A percentile compares a stretch with the other conserved stretches of the same genome.
phyloP scores from a whole-genome alignment of 2,329 filamentous ascomycete genomes.

The Pezicula rhizophila region DNA sequence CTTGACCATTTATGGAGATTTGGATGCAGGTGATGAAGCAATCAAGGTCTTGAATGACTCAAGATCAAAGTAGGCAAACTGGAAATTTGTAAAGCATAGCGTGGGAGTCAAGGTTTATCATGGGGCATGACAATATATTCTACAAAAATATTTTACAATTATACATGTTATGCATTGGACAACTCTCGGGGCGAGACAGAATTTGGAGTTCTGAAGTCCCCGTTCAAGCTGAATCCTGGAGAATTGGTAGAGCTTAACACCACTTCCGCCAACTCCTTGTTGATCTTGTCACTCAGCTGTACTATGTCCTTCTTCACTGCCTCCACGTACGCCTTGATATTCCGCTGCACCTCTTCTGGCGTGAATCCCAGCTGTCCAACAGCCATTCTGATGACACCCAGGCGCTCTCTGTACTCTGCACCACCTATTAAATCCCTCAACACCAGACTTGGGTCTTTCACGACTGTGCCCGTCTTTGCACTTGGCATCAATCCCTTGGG shows the following conservation, averaged over 20 bases:
- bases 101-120: slow-evolving; percentile 32
- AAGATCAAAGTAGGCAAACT: slow-evolving; percentile 14
- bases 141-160: slow-evolving; percentile 37
- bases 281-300: slow-evolving; percentile 54
- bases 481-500: slow-evolving; percentile 91
- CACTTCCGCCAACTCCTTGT: slow-evolving; percentile 68
- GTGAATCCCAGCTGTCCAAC: slow-evolving; percentile 87
- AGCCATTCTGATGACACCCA: slow-evolving; percentile 81
- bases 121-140: slow-evolving; percentile 23
- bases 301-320: slow-evolving; percentile 73
- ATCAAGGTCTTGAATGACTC: slow-evolving; percentile 39
- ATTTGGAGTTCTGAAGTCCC: slow-evolving; percentile 61
- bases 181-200: slow-evolving; percentile 50
- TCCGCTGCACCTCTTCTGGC: slow-evolving; percentile 77
- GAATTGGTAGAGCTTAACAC: slow-evolving; percentile 84
- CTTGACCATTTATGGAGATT: slow-evolving; percentile 52
- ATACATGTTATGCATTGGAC: slow-evolving; percentile 35
- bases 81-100: slow-evolving; percentile 33
- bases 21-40: slow-evolving; percentile 54
- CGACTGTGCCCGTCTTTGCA: slow-evolving; percentile 80
- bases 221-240: slow-evolving; percentile 81
- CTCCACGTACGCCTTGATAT: slow-evolving; percentile 72
- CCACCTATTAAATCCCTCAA: slow-evolving; percentile 80
- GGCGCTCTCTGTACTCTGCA: slow-evolving; percentile 78
- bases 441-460: slow-evolving; percentile 67